Evolutionary conservation across 1,139 yeast genomes (phyloP), one percentile per base, ranked within the genome.

Genomic region (Entelexis paramagnoliae): DNA sequence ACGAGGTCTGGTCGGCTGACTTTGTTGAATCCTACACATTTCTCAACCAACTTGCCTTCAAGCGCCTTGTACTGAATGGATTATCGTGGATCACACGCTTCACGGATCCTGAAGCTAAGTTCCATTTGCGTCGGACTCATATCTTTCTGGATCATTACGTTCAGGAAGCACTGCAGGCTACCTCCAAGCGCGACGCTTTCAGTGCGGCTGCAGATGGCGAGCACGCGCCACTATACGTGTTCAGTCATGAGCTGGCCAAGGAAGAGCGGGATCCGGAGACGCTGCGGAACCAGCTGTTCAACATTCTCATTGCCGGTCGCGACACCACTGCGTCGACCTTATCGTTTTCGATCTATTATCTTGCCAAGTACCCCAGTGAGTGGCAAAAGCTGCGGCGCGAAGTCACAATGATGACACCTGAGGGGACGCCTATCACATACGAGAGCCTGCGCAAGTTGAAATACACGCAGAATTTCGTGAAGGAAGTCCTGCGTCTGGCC

Each of bases 241-340:
- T 76, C 62, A 68, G 75, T 58, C 72, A 72, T 56, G 78, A 74
- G 59, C 68, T 76, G 59, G 76, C 66, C 24, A 70, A 72, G 59
- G 72, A 72, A 53, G 73, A 77, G 5, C 68, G 74, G 55, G 72
- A 76, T 59, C 77, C 74, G 4, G 63, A 58, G 41, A 68, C 69
- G 16, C 68, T 76, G 57, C 69, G 76, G 49, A 77, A 75, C 60
- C 78, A 75, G 62, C 64, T 72, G 50, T 67, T 76, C 58, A 74
- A 74, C 57, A 70, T 76, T 55, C 64, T 76, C 57, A 66, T 75
- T 36, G 79, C 79, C 19, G 79, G 78, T 16, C 68, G 79, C 59
- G 79, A 75, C 60, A 75, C 79, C 32, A 75, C 79, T 32, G 78
- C 79, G 1, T 73, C 75, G 6, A 64, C 74, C 49, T 66, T 75